phyloP scores from a whole-genome alignment of 306 rosid genomes.

The Benincasa hispida region DNA sequence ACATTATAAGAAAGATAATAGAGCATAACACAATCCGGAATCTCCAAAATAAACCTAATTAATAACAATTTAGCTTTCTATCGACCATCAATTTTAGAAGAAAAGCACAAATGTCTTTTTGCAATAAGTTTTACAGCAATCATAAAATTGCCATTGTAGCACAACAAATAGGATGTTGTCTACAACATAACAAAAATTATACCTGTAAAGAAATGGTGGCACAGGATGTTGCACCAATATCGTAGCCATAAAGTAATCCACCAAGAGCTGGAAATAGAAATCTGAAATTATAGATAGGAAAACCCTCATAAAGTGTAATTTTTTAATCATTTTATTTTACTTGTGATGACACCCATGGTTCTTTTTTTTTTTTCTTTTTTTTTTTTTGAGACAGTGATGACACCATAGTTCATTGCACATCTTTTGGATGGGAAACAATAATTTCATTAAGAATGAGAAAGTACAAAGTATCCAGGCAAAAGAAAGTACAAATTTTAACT shows the following conservation, averaged over 20 bases:
- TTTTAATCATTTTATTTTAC: not conserved
- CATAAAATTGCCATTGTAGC: not conserved
- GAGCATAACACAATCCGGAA: not conserved
- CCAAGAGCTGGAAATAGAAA: constrained; percentile 95
- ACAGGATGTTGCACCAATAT: constrained; percentile 82
- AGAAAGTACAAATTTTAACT: not conserved
- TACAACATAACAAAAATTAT: constrained; percentile 9
- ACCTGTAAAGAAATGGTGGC: constrained; percentile 79
- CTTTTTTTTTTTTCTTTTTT: no score
- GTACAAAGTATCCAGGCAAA: no score
- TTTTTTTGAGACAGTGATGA: no score
- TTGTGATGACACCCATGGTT: not conserved
- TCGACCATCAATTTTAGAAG: not conserved
- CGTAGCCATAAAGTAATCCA: constrained; percentile 85
- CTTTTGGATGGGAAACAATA: not conserved
- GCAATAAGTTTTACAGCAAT: not conserved
- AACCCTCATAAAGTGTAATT: not conserved
- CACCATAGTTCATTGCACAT: not conserved
- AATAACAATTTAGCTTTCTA: not conserved
- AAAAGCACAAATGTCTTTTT: not conserved
- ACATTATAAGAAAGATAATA: not conserved
- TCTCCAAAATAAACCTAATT: not conserved
- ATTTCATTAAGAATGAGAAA: not conserved
- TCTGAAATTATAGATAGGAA: constrained; percentile 30
- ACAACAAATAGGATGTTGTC: not conserved